Conservation (phyloP, 2,329 filamentous ascomycete species). For the Colletotrichum sublineola region DNA sequence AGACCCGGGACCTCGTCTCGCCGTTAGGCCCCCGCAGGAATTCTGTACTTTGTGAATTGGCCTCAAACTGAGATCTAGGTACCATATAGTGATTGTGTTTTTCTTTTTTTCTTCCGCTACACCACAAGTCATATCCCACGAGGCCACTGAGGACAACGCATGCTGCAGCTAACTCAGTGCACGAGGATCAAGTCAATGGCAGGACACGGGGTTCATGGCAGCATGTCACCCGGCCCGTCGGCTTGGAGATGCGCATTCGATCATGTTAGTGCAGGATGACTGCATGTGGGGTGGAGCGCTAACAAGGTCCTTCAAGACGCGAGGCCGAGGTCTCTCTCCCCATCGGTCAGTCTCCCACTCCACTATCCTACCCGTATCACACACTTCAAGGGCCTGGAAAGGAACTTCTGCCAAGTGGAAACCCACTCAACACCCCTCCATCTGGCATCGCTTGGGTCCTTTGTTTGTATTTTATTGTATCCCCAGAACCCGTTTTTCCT, state of each 20-base stretch:
- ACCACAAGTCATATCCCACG: not conserved
- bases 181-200: not conserved
- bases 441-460: not conserved
- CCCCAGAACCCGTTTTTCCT: not conserved
- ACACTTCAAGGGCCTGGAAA: slow-evolving; percentile 26
- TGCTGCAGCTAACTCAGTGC: not conserved
- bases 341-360: no score
- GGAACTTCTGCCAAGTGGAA: slow-evolving; percentile 40
- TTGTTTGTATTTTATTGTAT: not conserved
- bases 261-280: slow-evolving; percentile 36
- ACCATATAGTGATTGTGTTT: not conserved
- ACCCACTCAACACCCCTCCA: slow-evolving; percentile 34
- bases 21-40: not conserved
- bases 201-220: slow-evolving; percentile 21
- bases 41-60: not conserved
- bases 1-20: no score
- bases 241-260: slow-evolving; percentile 15
- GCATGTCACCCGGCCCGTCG: slow-evolving; percentile 26
- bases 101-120: not conserved
- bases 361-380: not conserved
- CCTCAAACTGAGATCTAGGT: not conserved
- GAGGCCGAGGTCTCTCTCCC: not conserved
- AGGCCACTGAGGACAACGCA: not conserved
- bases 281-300: slow-evolving; percentile 31
- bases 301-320: slow-evolving; percentile 20